phyloP scores from a whole-genome alignment of 2,329 filamentous ascomycete genomes.

The Monilinia fructicola region DNA sequence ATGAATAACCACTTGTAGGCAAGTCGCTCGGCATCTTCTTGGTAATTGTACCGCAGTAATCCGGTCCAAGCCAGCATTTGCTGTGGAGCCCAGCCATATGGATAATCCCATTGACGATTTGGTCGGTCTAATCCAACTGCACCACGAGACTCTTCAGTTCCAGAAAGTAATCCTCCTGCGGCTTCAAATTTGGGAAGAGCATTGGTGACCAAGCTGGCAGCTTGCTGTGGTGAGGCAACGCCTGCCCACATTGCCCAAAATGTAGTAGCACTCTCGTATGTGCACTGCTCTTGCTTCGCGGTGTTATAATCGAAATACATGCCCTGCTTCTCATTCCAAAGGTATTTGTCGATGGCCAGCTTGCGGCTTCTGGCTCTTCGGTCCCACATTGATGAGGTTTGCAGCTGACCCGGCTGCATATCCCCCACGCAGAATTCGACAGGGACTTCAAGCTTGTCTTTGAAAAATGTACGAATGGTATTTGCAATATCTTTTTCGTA shows the following conservation, averaged over 20 bases:
- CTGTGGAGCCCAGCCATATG: constrained; percentile 97
- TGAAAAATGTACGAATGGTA: constrained; percentile 80
- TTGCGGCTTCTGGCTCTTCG: constrained; percentile 82
- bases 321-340: constrained; percentile 88
- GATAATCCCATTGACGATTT: constrained; percentile 97
- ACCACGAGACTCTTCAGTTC: constrained; percentile 86
- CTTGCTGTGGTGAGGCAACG: constrained; percentile 80
- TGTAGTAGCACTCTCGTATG: constrained; percentile 88
- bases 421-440: constrained; percentile 74
- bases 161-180: constrained; percentile 82
- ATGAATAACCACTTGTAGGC: constrained; percentile 98
- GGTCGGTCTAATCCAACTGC: constrained; percentile 75
- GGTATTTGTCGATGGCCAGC: constrained; percentile 82
- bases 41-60: constrained; percentile 85
- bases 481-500: constrained; percentile 93
- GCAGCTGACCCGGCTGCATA: constrained; percentile 65
- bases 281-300: constrained; percentile 72
- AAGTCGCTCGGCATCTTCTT: constrained; percentile 82
- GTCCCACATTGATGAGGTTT: constrained; percentile 88
- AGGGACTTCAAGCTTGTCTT: constrained; percentile 79
- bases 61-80: constrained; percentile 98
- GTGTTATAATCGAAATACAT: constrained; percentile 99
- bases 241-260: constrained; percentile 99
- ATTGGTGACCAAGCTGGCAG: constrained; percentile 75
- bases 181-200: constrained; percentile 86